Evolutionary conservation across 495 filamentous ascomycete species (phyloP), one percentile per base, ranked within the genome.

Genomic region (Hypoxylon subgilvum): DNA sequence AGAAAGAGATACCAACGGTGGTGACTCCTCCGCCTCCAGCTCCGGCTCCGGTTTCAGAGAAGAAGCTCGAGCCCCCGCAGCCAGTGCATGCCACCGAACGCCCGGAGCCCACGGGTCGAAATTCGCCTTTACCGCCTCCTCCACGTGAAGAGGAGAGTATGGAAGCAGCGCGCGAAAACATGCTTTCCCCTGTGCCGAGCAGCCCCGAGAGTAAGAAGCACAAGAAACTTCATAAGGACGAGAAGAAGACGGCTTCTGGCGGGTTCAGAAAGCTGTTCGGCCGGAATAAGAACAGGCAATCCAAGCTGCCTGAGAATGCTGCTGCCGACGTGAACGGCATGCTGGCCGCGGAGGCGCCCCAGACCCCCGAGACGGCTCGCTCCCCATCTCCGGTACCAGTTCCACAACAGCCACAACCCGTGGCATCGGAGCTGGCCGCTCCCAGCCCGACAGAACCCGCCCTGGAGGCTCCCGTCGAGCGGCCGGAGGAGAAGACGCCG

Each of bases 261-360:
- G 75, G 82, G 4, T 79, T 89, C 48, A 81, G 76, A 59, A 88
- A 85, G 72, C 67, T 89, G 48, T 88, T 89, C 63, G 79, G 79
- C 25, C 79, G 84, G 52, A 85, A 79, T 69, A 84, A 84, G 70
- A 81, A 76, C 47, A 65, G 80, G 43, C 61, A 71, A 42, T 81
- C 77, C 0, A 81, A 76, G 69, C 41, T 80, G 27, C 76, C 78
- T 13, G 78, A 79, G 8, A 77, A 77, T 57, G 74, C 77, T 9
- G 69, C 76, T 13, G 63, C 68, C 38, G 70, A 75, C 27, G 38
- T 78, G 35, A 76, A 74, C 49, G 25, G 59, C 23, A 73, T 78
- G 61, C 40, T 69, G 19, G 45, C 63, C 21, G 27, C 52, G 10
- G 38, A 61, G 14, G 7, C 52, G 12, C 49, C 70, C 10, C 52